These are phyloP conservation scores for Hypoxylon sp. DNA, from an alignment of 2,329 filamentous ascomycete genomes.

Conservation along the genomic window DNA sequence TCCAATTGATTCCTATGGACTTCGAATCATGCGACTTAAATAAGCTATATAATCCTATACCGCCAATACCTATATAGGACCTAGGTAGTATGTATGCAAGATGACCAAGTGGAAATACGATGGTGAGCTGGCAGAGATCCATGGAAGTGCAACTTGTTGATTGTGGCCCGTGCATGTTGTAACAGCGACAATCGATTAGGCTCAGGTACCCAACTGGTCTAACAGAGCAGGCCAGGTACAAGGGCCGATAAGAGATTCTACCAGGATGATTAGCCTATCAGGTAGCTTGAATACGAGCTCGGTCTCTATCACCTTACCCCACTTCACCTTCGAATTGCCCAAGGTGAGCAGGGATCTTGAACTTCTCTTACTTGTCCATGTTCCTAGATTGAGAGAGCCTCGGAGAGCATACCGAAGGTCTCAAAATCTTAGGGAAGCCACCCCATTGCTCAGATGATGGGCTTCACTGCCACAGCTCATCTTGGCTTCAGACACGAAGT, in stretches of 20 bases:
- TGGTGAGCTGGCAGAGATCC: conserved; percentile 51
- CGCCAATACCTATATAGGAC: conserved; percentile 11
- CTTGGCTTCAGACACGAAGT: conserved; percentile 21
- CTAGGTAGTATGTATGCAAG: conserved; percentile 38
- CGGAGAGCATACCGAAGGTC: conserved; percentile 22
- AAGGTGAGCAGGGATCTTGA: conserved; percentile 23
- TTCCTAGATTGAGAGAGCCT: conserved; percentile 32
- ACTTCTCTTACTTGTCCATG: conserved; percentile 27
- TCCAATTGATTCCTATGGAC: conserved; percentile 22
- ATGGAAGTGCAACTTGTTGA: conserved; percentile 34
- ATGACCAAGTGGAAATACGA: conserved; percentile 37
- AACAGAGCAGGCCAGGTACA: conserved; percentile 24
- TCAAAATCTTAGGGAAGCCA: conserved; percentile 25
- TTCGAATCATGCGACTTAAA: conserved; percentile 32
- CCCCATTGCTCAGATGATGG: conserved; percentile 38
- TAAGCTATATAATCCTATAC: conserved; percentile 21
- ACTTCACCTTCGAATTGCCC: conserved; percentile 13
- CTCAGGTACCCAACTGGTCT: conserved; percentile 25
- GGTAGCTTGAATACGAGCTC: background rate
- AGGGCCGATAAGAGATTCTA: conserved; percentile 24
- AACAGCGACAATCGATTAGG: conserved; percentile 43
- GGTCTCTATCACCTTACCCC: conserved; percentile 26
- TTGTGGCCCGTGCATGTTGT: conserved; percentile 35
- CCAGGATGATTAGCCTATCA: conserved; percentile 36
- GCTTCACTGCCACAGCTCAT: conserved; percentile 27